Evolutionary conservation across 2,329 filamentous ascomycete species (phyloP), one percentile per base, ranked within the genome.

Genomic region (Nemania sp.): DNA sequence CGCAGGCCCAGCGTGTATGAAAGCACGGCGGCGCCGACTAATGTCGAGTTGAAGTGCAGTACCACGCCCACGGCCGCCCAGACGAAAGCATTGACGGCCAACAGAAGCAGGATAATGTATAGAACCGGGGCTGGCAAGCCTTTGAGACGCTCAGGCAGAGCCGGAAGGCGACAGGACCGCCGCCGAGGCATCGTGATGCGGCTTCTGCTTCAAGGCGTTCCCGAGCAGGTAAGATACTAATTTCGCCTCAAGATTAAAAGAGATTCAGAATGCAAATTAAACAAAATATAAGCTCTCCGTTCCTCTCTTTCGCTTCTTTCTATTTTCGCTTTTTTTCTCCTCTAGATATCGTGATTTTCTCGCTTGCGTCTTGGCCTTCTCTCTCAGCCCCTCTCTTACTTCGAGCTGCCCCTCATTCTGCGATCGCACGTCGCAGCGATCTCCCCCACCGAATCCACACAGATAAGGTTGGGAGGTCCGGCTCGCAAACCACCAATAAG

Each of bases 1-100:
- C 93, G 88, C 11, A 97, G 81, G 2, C 93, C 93, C 9, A 97
- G 81, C 0, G 90, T 90, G 71, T 95, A 97, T 22, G 92, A 86
- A 1, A 97, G 81, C 2, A 92, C 85, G 1, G 91, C 90, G 2
- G 91, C 87, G 2, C 89, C 89, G 44, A 92, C 83, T 58, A 97
- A 80, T 0, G 79, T 75, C 0, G 81, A 76, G 68, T 82, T 75
- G 61, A 75, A 78, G 60, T 73, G 76, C 15, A 85, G 73, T 17
- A 83, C 74, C 5, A 84, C 70, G 56, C 75, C 83, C 20, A 75
- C 73, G 14, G 72, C 75, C 46, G 75, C 73, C 84, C 84, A 86
- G 39, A 83, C 72, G 11, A 80, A 1, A 47, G 75, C 59, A 70
- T 88, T 87, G 61, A 79, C 66, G 34, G 70, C 9, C 8, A 80